Evolutionary conservation across 2,329 filamentous ascomycete species (phyloP).

Genomic region (Clarireedia paspali): DNA sequence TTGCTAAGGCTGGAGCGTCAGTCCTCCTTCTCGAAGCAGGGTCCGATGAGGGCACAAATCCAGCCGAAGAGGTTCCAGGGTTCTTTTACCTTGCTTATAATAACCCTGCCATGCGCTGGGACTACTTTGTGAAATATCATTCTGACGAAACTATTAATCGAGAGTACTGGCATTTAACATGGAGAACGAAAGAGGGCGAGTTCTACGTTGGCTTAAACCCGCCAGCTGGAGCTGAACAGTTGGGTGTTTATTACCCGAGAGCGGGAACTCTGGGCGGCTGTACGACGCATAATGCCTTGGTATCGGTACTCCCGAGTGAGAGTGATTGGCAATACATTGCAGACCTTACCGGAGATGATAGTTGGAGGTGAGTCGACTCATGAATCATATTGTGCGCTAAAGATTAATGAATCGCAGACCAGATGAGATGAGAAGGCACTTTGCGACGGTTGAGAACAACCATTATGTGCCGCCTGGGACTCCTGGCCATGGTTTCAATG

Average conservation of each 20-base stretch:
- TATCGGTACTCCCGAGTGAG: slow-evolving; percentile 12
- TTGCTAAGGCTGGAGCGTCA: slow-evolving; percentile 43
- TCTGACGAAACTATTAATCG: slow-evolving; percentile 10
- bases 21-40: slow-evolving; percentile 46
- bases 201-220: slow-evolving; percentile 22
- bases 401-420: slow-evolving; percentile 11
- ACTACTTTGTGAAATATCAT: slow-evolving; percentile 32
- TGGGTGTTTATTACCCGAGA: slow-evolving; percentile 27
- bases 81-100: slow-evolving; percentile 38
- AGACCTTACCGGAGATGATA: slow-evolving; percentile 16
- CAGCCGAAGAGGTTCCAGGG: slow-evolving; percentile 41
- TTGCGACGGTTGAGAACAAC: slow-evolving; percentile 36
- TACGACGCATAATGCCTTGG: slow-evolving; percentile 18
- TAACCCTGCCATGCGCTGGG: slow-evolving; percentile 41
- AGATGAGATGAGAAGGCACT: slow-evolving; percentile 35
- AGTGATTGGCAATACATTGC: slow-evolving; percentile 20
- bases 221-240: slow-evolving; percentile 15
- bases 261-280: slow-evolving; percentile 26
- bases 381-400: background rate
- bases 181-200: slow-evolving; percentile 29
- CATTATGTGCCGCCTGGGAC: slow-evolving; percentile 32
- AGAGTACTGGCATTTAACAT: slow-evolving; percentile 25
- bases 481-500: slow-evolving; percentile 18
- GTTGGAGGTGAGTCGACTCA: slow-evolving; percentile 12
- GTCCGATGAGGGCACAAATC: slow-evolving; percentile 37